Conservation (phyloP, 169 alveolate genomes). For the Eimeria maxima region DNA sequence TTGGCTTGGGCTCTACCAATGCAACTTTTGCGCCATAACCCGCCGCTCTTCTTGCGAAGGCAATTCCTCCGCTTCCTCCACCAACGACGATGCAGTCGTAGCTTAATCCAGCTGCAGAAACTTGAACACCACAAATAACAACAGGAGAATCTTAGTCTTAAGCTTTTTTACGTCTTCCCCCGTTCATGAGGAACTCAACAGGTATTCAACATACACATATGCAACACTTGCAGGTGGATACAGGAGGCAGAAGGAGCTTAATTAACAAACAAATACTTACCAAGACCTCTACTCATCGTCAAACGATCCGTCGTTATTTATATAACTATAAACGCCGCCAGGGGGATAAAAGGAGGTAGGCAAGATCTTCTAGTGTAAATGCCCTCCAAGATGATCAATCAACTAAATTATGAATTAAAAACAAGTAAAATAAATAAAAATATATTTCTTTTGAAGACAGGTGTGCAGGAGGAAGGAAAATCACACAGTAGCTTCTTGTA, state of each 20-base stretch:
- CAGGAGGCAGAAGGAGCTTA: background rate
- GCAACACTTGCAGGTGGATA: background rate
- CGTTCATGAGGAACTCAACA: background rate
- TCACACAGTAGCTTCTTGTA: background rate
- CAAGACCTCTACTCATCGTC: background rate
- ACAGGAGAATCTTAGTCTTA: background rate
- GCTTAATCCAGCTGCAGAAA: background rate
- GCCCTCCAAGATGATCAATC: background rate
- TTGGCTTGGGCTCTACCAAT: conserved; percentile 90
- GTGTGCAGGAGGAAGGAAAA: background rate
- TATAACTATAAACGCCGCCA: too few relatives aligned
- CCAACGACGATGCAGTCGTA: conserved; percentile 85
- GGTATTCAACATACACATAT: too few relatives aligned
- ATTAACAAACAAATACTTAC: too few relatives aligned
- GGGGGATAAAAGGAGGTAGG: too few relatives aligned
- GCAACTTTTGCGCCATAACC: conserved; percentile 90
- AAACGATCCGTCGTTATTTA: background rate
- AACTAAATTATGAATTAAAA: background rate
- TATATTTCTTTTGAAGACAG: background rate
- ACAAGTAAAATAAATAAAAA: too few relatives aligned
- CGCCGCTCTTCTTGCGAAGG: conserved; percentile 85
- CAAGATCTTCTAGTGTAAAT: too few relatives aligned
- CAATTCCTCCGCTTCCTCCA: conserved; percentile 86
- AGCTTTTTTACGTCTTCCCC: background rate
- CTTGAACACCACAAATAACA: too few relatives aligned